Evolutionary conservation across 371 early-diverging fungal genomes (phyloP).

Genomic region (Syncephalastrum monosporum): DNA sequence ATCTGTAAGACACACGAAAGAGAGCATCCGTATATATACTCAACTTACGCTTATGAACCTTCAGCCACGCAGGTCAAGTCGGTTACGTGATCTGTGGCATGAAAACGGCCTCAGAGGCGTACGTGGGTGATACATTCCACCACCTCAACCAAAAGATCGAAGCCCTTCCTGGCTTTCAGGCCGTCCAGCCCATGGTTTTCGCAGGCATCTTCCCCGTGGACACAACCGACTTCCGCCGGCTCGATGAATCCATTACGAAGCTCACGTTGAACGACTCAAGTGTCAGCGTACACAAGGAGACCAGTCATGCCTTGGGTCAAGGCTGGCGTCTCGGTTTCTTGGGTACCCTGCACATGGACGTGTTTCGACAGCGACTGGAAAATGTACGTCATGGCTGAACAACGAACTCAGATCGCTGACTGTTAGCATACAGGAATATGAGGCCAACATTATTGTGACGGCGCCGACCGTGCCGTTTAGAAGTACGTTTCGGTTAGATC

Average conservation of each 20-base stretch:
- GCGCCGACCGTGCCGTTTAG: constrained; percentile 92
- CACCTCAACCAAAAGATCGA: constrained; percentile 59
- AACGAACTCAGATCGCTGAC: no score
- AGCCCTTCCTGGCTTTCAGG: constrained; percentile 87
- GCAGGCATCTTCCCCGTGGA: constrained; percentile 94
- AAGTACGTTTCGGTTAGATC: constrained; percentile 28
- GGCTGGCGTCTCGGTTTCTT: constrained; percentile 97
- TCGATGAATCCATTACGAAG: constrained; percentile 90
- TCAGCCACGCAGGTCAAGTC: constrained; percentile 90
- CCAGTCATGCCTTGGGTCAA: constrained; percentile 88
- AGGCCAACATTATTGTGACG: constrained; percentile 88
- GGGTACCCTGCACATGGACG: constrained; percentile 97
- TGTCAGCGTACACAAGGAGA: constrained; percentile 88
- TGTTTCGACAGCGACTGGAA: constrained; percentile 92
- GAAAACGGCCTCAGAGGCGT: constrained; percentile 90
- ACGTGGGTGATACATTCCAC: constrained; percentile 96
- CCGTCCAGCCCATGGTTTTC: constrained; percentile 92
- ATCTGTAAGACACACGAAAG: constrained; percentile 56
- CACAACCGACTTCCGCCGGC: constrained; percentile 79
- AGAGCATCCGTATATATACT: neutral
- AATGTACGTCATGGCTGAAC: constrained; percentile 48
- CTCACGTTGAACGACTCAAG: constrained; percentile 94
- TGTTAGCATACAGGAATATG: constrained; percentile 69
- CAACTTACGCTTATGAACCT: constrained; percentile 1
- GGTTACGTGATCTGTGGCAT: constrained; percentile 92